phyloP scores from a whole-genome alignment of 2,329 filamentous ascomycete genomes.

The Aotearoamyces nothofagi region DNA sequence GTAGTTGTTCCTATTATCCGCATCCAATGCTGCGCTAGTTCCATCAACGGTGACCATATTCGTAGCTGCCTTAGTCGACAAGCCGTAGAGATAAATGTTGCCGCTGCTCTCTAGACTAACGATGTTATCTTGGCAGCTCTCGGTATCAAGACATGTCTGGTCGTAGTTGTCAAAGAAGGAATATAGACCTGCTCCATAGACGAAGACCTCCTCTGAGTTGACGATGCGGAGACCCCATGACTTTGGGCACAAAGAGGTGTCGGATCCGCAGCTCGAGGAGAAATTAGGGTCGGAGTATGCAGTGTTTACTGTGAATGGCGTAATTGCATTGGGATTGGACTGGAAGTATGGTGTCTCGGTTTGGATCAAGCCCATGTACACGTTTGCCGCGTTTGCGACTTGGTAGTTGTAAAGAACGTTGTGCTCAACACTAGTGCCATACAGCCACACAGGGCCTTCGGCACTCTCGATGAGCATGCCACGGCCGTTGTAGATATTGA shows the following conservation, averaged over 20 bases:
- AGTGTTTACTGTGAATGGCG: constrained; percentile 45
- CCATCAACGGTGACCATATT: constrained; percentile 59
- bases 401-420: constrained; percentile 71
- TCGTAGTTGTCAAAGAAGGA: constrained; percentile 74
- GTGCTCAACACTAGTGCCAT: constrained; percentile 58
- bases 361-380: constrained; percentile 76
- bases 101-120: constrained; percentile 51
- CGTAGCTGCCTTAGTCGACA: constrained; percentile 59
- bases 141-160: constrained; percentile 49
- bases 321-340: constrained; percentile 59
- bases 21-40: constrained; percentile 33
- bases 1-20: constrained; percentile 50
- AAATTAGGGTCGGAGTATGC: constrained; percentile 57
- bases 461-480: constrained; percentile 66
- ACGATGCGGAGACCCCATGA: constrained; percentile 62
- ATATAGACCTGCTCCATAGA: constrained; percentile 66
- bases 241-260: constrained; percentile 40
- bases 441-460: constrained; percentile 65
- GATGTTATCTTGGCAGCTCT: constrained; percentile 68
- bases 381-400: constrained; percentile 57
- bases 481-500: constrained; percentile 79
- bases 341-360: constrained; percentile 86
- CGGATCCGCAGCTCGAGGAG: constrained; percentile 28
- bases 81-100: constrained; percentile 44
- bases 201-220: constrained; percentile 48